A percentile compares a stretch with the other conserved stretches of the same genome.
Conservation (phyloP, 1,284 basidiomycete species). For the Heterobasidion parviporum region DNA sequence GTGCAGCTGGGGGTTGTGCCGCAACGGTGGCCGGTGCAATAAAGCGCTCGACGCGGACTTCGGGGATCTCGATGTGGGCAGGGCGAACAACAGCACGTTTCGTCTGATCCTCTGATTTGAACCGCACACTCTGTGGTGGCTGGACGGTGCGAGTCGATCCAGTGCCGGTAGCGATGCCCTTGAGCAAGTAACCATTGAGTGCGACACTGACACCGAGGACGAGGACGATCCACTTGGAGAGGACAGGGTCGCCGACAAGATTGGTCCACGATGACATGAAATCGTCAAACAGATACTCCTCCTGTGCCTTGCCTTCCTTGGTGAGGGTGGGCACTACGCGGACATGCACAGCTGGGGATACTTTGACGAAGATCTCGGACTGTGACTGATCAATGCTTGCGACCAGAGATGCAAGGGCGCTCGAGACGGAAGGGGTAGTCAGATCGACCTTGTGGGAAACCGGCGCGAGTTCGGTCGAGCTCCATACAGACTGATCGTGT, state of each 20-base stretch:
- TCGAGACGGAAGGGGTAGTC: slow-evolving; percentile 48
- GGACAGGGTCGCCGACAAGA: slow-evolving; percentile 92
- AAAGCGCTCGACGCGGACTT: slow-evolving; percentile 2
- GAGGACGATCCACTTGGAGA: slow-evolving; percentile 95
- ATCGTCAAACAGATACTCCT: slow-evolving; percentile 54
- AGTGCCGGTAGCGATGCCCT: slow-evolving; percentile 48
- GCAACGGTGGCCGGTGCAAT: slow-evolving; percentile 6
- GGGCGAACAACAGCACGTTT: slow-evolving; percentile 10
- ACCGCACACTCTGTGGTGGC: slow-evolving; percentile 33
- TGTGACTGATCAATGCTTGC: slow-evolving; percentile 16
- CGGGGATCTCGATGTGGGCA: background rate
- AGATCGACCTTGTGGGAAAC: slow-evolving; percentile 51
- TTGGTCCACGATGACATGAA: slow-evolving; percentile 93
- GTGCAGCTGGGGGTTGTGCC: slow-evolving; percentile 4
- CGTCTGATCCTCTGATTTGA: slow-evolving; percentile 18
- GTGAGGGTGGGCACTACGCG: slow-evolving; percentile 34
- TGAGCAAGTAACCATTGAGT: slow-evolving; percentile 91
- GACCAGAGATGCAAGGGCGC: slow-evolving; percentile 54
- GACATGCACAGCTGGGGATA: slow-evolving; percentile 61
- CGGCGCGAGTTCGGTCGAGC: slow-evolving; percentile 21
- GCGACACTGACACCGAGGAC: slow-evolving; percentile 82
- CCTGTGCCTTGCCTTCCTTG: slow-evolving; percentile 17
- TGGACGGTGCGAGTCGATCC: slow-evolving; percentile 28
- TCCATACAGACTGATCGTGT: slow-evolving; percentile 24
- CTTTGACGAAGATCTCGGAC: slow-evolving; percentile 58